Conservation (phyloP, 768 basidiomycete genomes). For the Suillus spraguei region DNA sequence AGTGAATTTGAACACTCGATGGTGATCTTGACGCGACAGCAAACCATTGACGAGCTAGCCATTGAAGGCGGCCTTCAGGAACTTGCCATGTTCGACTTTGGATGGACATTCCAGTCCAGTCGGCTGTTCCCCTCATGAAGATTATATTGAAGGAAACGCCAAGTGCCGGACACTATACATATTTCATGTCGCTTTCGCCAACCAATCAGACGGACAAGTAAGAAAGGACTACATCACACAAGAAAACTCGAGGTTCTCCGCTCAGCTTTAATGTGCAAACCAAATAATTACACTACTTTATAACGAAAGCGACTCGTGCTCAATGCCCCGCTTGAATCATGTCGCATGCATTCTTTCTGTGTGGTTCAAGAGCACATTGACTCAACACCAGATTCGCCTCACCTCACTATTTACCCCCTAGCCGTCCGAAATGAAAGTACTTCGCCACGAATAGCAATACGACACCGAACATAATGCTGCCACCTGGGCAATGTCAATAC, state of each 20-base stretch:
- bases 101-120: not conserved
- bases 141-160: not conserved
- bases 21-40: too few species aligned
- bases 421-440: constrained; percentile 40
- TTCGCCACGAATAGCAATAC: constrained; percentile 42
- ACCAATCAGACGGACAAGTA: not conserved
- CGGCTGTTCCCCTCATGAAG: not conserved
- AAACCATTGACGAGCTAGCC: not conserved
- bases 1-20: too few species aligned
- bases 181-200: not conserved
- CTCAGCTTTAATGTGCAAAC: not conserved
- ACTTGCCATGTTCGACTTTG: not conserved
- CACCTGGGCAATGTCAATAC: constrained; percentile 27
- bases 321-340: not conserved
- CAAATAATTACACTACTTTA: not conserved
- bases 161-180: not conserved
- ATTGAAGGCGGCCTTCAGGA: not conserved
- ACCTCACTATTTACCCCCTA: constrained; percentile 37
- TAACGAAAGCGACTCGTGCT: not conserved
- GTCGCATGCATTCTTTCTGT: not conserved
- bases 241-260: not conserved
- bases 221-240: not conserved
- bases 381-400: not conserved
- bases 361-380: not conserved
- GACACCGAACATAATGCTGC: constrained; percentile 43